Conservation (phyloP, 331 rosid genomes). For the Spiraea crenata region DNA sequence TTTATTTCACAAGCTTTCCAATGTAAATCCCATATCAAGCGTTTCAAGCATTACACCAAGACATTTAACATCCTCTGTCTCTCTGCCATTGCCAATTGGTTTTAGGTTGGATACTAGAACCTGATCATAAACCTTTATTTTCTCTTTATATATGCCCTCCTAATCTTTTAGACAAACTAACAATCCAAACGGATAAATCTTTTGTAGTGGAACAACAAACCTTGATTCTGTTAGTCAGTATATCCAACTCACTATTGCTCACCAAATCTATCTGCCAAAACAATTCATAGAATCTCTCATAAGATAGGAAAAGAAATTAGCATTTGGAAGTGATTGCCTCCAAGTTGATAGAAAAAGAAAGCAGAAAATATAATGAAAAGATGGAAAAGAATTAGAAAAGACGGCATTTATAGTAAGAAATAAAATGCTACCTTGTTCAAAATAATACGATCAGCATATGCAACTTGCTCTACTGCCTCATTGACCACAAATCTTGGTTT, state of each 20-base stretch:
- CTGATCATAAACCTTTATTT: not conserved
- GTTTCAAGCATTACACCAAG: not conserved
- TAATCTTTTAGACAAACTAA: not conserved
- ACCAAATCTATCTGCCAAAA: conserved; percentile 81
- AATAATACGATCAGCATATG: conserved; percentile 86
- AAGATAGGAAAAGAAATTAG: not conserved
- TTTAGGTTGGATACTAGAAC: not conserved
- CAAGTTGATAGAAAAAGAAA: not conserved
- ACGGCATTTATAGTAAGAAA: conserved; percentile 14
- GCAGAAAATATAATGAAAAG: not conserved
- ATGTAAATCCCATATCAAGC: no score
- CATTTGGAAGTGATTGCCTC: not conserved
- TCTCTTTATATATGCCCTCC: not conserved
- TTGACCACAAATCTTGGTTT: conserved; percentile 95
- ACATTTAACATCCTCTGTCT: not conserved
- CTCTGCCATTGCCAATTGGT: not conserved
- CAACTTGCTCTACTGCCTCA: conserved; percentile 92
- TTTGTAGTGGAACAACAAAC: conserved; percentile 27
- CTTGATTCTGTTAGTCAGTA: conserved; percentile 61
- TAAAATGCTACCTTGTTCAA: conserved; percentile 62
- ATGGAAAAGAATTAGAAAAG: not conserved
- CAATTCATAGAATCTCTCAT: conserved; percentile 17
- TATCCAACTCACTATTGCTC: conserved; percentile 58
- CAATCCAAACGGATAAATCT: not conserved
- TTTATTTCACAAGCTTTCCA: no score